A percentile compares a stretch with the other conserved stretches of the same genome.
Evolutionary conservation across 83 land plant species (phyloP).

Genomic region (Thuja plicata): DNA sequence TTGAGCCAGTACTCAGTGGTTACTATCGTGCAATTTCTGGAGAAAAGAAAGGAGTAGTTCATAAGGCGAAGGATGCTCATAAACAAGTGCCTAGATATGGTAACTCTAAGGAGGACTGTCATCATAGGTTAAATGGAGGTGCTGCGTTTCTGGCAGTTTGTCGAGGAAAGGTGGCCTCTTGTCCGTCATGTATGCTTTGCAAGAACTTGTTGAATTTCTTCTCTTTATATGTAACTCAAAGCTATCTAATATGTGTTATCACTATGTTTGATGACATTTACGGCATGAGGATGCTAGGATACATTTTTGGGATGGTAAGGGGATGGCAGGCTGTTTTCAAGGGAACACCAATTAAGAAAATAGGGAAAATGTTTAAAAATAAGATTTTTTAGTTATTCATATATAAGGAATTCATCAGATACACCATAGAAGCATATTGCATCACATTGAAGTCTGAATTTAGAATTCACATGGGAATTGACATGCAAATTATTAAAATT

Average conservation of each 20-base stretch:
- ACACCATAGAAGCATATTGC: too few relatives aligned
- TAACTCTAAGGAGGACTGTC: conserved; percentile 1
- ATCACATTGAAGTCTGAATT: too few relatives aligned
- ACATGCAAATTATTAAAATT: too few relatives aligned
- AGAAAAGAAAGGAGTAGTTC: conserved; percentile 11
- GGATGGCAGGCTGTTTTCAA: too few relatives aligned
- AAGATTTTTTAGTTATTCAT: too few relatives aligned
- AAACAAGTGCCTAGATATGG: conserved; percentile 22
- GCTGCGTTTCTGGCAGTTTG: conserved; percentile 98
- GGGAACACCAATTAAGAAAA: too few relatives aligned
- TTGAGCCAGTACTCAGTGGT: conserved; percentile 67
- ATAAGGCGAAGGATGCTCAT: conserved; percentile 35
- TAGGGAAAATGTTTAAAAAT: too few relatives aligned
- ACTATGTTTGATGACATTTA: too few relatives aligned
- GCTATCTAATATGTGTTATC: background rate
- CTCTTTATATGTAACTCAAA: background rate
- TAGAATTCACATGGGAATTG: too few relatives aligned
- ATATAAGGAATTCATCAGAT: too few relatives aligned
- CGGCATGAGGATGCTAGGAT: too few relatives aligned
- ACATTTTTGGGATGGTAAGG: too few relatives aligned
- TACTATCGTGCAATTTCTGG: conserved; percentile 63
- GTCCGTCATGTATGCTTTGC: background rate
- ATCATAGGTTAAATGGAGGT: conserved; percentile 39
- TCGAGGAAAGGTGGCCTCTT: conserved; percentile 81
- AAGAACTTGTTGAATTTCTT: background rate